These are phyloP conservation scores for Sclerotinia trifoliorum DNA, from an alignment of 2,329 filamentous ascomycete species.

Conservation along the genomic window DNA sequence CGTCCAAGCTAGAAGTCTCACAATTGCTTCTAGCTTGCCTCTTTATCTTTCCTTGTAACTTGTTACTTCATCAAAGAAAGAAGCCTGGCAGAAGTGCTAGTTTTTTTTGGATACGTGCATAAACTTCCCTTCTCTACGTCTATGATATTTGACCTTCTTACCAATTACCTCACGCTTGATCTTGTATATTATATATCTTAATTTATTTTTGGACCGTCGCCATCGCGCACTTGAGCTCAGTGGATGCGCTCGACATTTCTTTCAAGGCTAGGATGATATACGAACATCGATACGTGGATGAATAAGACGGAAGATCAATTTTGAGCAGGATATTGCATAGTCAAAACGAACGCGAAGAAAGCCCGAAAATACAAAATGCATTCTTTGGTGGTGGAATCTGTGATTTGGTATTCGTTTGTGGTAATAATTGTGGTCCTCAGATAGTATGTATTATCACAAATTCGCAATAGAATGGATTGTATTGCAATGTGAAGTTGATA, in stretches of 20 bases:
- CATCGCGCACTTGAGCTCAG: background rate
- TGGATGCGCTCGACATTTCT: background rate
- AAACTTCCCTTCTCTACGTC: background rate
- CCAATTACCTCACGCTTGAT: background rate
- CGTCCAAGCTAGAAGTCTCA: slow-evolving; percentile 11
- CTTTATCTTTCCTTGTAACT: background rate
- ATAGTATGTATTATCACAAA: slow-evolving; percentile 40
- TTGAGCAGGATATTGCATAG: background rate
- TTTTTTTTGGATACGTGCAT: background rate
- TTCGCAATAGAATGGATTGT: background rate
- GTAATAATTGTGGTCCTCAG: slow-evolving; percentile 27
- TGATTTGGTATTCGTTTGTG: slow-evolving; percentile 48
- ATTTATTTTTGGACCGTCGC: background rate
- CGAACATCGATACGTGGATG: background rate
- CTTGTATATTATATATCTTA: background rate
- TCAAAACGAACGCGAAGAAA: background rate
- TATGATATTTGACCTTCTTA: background rate
- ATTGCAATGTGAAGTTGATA: background rate
- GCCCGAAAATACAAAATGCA: background rate
- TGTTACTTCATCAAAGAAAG: background rate
- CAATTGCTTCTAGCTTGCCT: slow-evolving; percentile 5
- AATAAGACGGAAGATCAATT: background rate
- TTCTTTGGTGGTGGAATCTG: slow-evolving; percentile 42
- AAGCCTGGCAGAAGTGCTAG: background rate
- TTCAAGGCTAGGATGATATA: slow-evolving; percentile 11